Base-by-base conservation (phyloP, 192 early-diverging fungal species). In the Linnemannia schmuckeri region DNA sequence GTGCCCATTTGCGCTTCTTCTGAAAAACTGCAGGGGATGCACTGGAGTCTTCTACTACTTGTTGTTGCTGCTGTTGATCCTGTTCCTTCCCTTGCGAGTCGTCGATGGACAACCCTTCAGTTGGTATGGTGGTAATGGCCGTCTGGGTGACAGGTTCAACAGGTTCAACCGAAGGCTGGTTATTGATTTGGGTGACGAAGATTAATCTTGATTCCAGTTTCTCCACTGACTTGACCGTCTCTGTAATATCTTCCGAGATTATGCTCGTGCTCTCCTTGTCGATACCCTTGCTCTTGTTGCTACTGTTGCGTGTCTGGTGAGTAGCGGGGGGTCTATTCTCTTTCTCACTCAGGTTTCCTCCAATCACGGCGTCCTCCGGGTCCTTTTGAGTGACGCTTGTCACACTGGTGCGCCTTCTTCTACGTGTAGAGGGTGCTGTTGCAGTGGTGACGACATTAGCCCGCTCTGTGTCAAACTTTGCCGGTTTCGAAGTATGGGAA, bases 1-100 rank as follows among this genome's bases (percentile, higher is more conserved):
- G 46, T 41, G 55, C 55, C 74, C 74, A 61, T 22, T 76, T 76
- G 35, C 55, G 74, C 54, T 61, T 76, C 55, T 18, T 3, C 12
- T 66, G 61, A 4, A 10, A 3, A 12, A 27, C 27, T 12, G 61
- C 61, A 66, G 24, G 7, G 0, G 61, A 30, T 3, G 9, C 27
- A 15, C 24, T 24, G 10, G 57, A 27, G n/a, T 61, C 9, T 10
- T 61, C 57, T 10, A 2, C 6, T 12, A 46, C 44, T 1, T 66
- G 61, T 66, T 66, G 27, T 30, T 33, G 13, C 30, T 66, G 61
- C 12, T 27, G 12, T 35, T 33, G 61, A 15, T 33, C 61, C 10
- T 33, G 61, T 12, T 66, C 27, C 61, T 66, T 66, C 30, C 33
- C 30, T 15, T 33, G 61, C 15, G 61, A 66, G 10, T 10, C 10